Evolutionary conservation across 441 rosid genomes (phyloP).

Genomic region (Populus hybrid): DNA sequence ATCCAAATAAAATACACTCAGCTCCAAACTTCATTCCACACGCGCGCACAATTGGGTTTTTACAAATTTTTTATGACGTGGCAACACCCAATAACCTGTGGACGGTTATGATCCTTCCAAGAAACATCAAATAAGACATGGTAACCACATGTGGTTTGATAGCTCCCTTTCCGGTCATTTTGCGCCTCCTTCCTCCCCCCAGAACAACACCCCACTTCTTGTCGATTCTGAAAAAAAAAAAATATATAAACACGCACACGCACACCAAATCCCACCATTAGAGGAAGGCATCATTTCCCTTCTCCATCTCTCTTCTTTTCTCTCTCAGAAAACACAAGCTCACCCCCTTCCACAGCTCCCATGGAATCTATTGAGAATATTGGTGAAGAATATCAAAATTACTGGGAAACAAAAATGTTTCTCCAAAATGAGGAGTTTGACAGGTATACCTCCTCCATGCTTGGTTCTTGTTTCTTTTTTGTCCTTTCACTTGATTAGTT

Average conservation of each 20-base stretch:
- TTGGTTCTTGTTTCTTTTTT: neutral
- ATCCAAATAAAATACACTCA: too few relatives aligned
- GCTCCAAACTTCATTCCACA: too few relatives aligned
- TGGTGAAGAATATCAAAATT: constrained; percentile 52
- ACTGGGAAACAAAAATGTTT: constrained; percentile 66
- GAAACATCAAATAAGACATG: constrained; percentile 1
- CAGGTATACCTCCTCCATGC: constrained; percentile 32
- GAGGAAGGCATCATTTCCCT: neutral
- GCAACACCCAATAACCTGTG: neutral
- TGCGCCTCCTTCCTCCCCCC: neutral
- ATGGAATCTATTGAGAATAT: constrained; percentile 32
- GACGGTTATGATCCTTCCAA: constrained; percentile 31
- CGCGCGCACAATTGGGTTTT: too few relatives aligned
- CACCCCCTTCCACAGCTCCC: neutral
- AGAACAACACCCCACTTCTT: neutral
- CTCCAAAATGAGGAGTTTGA: constrained; percentile 67
- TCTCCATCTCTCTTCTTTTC: neutral
- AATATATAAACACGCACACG: too few relatives aligned
- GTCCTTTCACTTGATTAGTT: neutral
- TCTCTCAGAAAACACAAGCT: neutral
- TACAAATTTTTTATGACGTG: neutral
- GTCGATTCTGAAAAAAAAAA: neutral
- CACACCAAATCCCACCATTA: neutral
- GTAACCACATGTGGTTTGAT: constrained; percentile 12
- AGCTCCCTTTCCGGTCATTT: neutral